phyloP scores from a whole-genome alignment of 768 basidiomycete species.

The Gautieria morchelliformis region DNA sequence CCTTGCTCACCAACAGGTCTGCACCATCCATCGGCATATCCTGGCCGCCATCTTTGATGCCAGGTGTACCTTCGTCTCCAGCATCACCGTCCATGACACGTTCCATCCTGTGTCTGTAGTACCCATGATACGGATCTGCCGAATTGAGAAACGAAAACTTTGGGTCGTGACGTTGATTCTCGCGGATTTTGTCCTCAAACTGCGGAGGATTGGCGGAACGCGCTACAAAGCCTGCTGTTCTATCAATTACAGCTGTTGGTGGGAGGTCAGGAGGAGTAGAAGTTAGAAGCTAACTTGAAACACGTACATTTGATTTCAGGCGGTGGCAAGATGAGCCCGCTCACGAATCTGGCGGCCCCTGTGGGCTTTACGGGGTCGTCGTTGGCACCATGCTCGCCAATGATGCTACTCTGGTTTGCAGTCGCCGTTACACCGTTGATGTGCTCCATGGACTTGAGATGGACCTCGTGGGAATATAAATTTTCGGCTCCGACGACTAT shows the following conservation, averaged over 20 bases:
- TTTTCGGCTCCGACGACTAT: constrained; percentile 30
- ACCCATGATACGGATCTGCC: constrained; percentile 95
- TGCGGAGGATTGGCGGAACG: constrained; percentile 87
- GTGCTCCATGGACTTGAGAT: constrained; percentile 15
- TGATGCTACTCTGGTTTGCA: not conserved
- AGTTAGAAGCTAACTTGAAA: constrained; percentile 5
- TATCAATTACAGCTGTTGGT: constrained; percentile 78
- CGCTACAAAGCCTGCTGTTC: constrained; percentile 85
- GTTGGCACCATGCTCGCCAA: not conserved
- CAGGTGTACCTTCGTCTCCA: constrained; percentile 31
- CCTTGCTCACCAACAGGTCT: constrained; percentile 29
- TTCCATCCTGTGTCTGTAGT: constrained; percentile 90
- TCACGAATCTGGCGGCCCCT: constrained; percentile 43
- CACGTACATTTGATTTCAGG: constrained; percentile 87
- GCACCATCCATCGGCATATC: constrained; percentile 27
- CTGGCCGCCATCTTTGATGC: constrained; percentile 17
- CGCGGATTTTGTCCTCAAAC: constrained; percentile 95
- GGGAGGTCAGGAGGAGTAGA: constrained; percentile 2
- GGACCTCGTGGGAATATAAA: constrained; percentile 23
- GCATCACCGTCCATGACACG: constrained; percentile 68
- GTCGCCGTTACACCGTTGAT: not conserved
- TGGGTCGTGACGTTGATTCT: constrained; percentile 91
- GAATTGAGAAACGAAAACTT: constrained; percentile 99
- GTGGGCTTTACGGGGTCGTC: not conserved
- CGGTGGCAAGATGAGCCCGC: constrained; percentile 89